Conservation (phyloP, 805 yeast genomes). For the Candida pini region DNA sequence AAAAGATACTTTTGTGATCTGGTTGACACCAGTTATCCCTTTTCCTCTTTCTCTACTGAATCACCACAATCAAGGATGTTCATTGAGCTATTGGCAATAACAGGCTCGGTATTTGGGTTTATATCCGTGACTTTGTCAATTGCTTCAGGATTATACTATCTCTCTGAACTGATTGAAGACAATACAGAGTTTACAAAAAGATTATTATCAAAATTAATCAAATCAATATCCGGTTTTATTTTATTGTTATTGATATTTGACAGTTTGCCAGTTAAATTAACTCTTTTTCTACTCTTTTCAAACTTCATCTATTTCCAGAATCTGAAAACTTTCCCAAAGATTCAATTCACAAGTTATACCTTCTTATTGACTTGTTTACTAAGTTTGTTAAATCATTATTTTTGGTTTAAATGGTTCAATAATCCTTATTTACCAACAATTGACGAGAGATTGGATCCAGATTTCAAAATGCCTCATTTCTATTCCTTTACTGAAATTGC, state of each 20-base stretch:
- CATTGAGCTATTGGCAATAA: conserved; percentile 49
- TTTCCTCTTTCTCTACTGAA: too few relatives aligned
- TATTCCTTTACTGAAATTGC: conserved; percentile 87
- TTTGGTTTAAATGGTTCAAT: conserved; percentile 86
- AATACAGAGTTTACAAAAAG: conserved; percentile 81
- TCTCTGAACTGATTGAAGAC: conserved; percentile 91
- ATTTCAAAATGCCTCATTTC: conserved; percentile 57
- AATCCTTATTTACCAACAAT: conserved; percentile 69
- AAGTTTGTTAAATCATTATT: conserved; percentile 73
- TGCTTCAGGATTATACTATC: conserved; percentile 90
- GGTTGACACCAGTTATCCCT: too few relatives aligned
- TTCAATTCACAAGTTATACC: conserved; percentile 62
- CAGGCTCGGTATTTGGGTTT: conserved; percentile 60
- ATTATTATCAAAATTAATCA: conserved; percentile 58
- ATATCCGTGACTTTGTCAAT: conserved; percentile 49
- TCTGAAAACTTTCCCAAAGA: conserved; percentile 76
- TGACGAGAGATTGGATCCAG: conserved; percentile 49
- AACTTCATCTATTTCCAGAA: conserved; percentile 74
- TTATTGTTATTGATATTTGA: conserved; percentile 64
- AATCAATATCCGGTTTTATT: conserved; percentile 49
- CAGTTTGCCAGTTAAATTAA: conserved; percentile 67
- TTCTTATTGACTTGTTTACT: conserved; percentile 67
- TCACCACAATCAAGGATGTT: conserved; percentile 38
- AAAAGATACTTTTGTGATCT: too few relatives aligned
- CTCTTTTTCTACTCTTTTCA: conserved; percentile 62